Conservation (phyloP, 2,329 filamentous ascomycete genomes). For the Cyphellophora europaea region DNA sequence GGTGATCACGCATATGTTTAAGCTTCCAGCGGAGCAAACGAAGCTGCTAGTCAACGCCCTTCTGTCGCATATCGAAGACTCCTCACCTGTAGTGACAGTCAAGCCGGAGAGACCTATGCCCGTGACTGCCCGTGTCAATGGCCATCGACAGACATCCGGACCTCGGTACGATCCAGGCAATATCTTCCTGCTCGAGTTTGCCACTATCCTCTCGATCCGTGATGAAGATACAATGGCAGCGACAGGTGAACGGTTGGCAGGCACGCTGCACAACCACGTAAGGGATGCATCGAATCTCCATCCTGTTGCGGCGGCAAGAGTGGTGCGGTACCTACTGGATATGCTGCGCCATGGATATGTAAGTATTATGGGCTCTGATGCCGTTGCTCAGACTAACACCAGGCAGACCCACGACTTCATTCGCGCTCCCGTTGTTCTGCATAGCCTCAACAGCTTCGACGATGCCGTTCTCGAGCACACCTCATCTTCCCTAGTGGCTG, state of each 20-base stretch:
- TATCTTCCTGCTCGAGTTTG: conserved; percentile 85
- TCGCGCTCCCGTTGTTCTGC: conserved; percentile 81
- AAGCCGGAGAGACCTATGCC: conserved; percentile 71
- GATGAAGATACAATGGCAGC: conserved; percentile 62
- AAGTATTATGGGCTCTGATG: conserved; percentile 28
- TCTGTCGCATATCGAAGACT: conserved; percentile 75
- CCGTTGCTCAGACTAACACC: conserved; percentile 17
- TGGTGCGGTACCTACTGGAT: conserved; percentile 76
- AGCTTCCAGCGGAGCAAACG: conserved; percentile 51
- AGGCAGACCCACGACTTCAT: conserved; percentile 76
- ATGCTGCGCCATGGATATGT: conserved; percentile 79
- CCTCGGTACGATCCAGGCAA: conserved; percentile 74
- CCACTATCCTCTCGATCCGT: conserved; percentile 69
- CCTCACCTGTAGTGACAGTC: conserved; percentile 67
- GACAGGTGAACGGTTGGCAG: conserved; percentile 71
- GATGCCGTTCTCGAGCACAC: conserved; percentile 68
- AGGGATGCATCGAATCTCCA: conserved; percentile 73
- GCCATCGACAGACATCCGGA: conserved; percentile 46
- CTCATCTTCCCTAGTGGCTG: conserved; percentile 66
- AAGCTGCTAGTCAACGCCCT: conserved; percentile 61
- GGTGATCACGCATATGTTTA: conserved; percentile 73
- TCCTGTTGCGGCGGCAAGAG: conserved; percentile 70
- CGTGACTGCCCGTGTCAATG: conserved; percentile 49
- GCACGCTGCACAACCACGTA: conserved; percentile 70
- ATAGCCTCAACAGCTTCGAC: conserved; percentile 81